Evolutionary conservation across 371 early-diverging fungal genomes (phyloP).

Genomic region (Haplosporangium sp.): DNA sequence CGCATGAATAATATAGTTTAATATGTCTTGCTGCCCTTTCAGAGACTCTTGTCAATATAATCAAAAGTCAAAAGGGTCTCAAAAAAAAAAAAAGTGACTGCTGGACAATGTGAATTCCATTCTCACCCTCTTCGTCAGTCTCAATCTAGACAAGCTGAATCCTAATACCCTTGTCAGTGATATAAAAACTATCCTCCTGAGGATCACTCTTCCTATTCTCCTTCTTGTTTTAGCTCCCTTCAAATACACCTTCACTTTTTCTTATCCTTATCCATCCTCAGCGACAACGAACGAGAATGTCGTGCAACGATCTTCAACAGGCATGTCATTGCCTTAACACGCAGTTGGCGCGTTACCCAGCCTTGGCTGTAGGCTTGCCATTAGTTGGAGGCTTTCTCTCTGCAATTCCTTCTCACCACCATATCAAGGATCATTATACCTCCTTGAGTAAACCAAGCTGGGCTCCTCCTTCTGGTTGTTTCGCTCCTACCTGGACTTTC

Average conservation of each 20-base stretch:
- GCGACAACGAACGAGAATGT: neutral
- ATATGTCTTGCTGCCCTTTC: too few species aligned
- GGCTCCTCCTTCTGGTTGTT: slow-evolving; percentile 27
- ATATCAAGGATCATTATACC: slow-evolving; percentile 21
- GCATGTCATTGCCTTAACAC: slow-evolving; percentile 20
- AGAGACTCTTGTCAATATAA: too few species aligned
- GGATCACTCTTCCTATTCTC: slow-evolving; percentile 11
- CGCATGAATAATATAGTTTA: too few species aligned
- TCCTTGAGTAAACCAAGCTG: slow-evolving; percentile 24
- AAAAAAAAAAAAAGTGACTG: too few species aligned
- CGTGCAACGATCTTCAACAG: slow-evolving; percentile 11
- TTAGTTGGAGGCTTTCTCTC: slow-evolving; percentile 47
- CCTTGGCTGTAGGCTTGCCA: slow-evolving; percentile 45
- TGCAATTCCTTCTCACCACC: slow-evolving; percentile 7
- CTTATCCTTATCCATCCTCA: slow-evolving; percentile 7
- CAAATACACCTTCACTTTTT: neutral
- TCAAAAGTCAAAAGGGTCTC: too few species aligned
- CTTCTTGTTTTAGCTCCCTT: slow-evolving; percentile 8
- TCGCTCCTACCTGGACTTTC: slow-evolving; percentile 36
- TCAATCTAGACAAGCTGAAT: neutral
- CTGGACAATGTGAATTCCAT: neutral
- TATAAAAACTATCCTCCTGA: neutral
- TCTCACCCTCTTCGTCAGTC: neutral
- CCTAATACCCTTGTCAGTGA: slow-evolving; percentile 14
- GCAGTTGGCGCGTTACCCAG: slow-evolving; percentile 40